Percentiles rank a stretch among this genome's conserved stretches.
phyloP scores from a whole-genome alignment of 305 asterid species.

The Fraxinus sp. region DNA sequence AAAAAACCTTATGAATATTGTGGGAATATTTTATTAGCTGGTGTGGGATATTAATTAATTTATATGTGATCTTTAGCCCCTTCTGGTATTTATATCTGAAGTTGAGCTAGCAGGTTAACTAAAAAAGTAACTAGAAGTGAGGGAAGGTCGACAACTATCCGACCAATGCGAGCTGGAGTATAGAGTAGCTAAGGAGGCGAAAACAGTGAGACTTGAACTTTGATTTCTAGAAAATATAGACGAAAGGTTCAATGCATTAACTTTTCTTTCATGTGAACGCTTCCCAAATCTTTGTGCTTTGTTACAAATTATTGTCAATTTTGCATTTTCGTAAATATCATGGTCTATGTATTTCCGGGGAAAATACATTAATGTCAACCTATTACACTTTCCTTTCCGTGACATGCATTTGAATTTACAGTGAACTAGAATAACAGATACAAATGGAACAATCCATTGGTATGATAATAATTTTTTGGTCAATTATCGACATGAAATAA shows the following conservation, averaged over 20 bases:
- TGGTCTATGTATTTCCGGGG: background rate
- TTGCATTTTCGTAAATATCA: no score
- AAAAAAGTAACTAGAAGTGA: background rate
- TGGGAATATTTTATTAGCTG: background rate
- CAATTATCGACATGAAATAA: background rate
- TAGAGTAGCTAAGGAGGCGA: background rate
- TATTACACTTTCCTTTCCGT: background rate
- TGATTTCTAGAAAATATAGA: background rate
- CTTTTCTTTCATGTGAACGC: background rate
- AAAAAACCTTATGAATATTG: background rate
- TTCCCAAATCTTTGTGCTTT: background rate
- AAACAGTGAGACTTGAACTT: background rate
- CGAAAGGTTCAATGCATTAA: background rate
- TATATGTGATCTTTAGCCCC: background rate
- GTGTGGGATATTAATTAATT: background rate
- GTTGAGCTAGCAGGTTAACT: background rate
- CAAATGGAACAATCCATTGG: background rate
- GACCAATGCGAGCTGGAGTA: background rate
- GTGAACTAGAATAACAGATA: background rate
- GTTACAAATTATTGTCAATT: background rate
- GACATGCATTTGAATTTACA: background rate
- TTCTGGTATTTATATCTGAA: background rate
- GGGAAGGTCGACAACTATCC: background rate
- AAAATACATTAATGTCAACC: background rate
- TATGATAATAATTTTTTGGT: background rate